phyloP scores from a whole-genome alignment of 768 basidiomycete genomes.

The Symmetrospora coprosmae region DNA sequence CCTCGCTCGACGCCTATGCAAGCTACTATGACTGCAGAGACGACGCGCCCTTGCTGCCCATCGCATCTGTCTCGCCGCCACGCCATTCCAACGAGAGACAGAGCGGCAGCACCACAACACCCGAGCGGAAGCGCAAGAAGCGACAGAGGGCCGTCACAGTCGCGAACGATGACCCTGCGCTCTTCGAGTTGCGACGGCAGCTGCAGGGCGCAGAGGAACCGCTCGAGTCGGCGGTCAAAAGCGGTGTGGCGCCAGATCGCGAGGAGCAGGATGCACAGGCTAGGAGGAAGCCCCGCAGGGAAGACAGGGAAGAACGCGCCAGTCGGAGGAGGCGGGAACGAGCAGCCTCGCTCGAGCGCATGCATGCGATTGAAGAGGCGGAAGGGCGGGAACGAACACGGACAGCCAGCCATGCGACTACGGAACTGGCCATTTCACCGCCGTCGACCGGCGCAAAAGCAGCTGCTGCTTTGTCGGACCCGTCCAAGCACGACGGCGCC shows the following conservation, averaged over 20 bases:
- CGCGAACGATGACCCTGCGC: slow-evolving; percentile 8
- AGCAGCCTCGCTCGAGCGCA: not conserved
- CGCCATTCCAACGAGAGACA: not conserved
- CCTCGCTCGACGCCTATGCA: not conserved
- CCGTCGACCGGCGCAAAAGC: not conserved
- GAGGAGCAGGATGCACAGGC: no score
- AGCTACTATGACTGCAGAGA: slow-evolving; percentile 9
- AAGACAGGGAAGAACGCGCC: no score
- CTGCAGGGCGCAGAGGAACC: no score
- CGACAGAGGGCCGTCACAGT: slow-evolving; percentile 15
- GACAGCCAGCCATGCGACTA: not conserved
- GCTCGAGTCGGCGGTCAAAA: no score
- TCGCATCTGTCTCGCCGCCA: not conserved
- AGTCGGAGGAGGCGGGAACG: no score
- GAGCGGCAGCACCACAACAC: no score
- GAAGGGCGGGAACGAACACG: not conserved
- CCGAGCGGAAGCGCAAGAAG: slow-evolving; percentile 7
- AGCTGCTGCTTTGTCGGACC: no score
- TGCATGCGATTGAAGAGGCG: not conserved
- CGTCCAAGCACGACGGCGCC: not conserved
- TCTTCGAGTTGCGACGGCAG: no score
- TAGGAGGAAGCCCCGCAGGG: no score
- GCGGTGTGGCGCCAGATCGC: no score
- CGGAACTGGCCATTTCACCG: not conserved
- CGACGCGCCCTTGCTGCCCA: not conserved